phyloP scores from a whole-genome alignment of 352 stramenopile genomes.

The Globisporangium polare region DNA sequence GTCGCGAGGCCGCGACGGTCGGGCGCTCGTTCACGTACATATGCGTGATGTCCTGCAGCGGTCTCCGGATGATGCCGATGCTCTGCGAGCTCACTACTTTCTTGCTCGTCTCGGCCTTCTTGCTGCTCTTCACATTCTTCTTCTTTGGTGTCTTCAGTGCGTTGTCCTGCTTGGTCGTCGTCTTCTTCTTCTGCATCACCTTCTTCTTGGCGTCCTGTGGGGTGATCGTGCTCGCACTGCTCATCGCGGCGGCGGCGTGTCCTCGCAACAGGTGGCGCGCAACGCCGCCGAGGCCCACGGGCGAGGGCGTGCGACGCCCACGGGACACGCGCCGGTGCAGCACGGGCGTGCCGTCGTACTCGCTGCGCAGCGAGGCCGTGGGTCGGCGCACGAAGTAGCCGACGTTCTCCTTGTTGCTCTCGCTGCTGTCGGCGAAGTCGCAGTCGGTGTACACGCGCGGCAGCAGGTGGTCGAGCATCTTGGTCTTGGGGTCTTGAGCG shows the following conservation, averaged over 20 bases:
- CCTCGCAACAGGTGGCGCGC: neutral
- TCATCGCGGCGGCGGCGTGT: slow-evolving; percentile 6
- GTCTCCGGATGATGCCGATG: slow-evolving; percentile 30
- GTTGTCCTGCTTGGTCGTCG: slow-evolving; percentile 17
- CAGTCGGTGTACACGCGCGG: slow-evolving; percentile 38
- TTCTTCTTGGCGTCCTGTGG: slow-evolving; percentile 28
- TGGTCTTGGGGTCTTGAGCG: slow-evolving; percentile 4
- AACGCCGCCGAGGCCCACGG: neutral
- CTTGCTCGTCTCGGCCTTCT: slow-evolving; percentile 15
- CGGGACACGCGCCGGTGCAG: slow-evolving; percentile 7
- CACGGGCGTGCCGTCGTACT: slow-evolving; percentile 9
- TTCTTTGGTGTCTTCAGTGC: slow-evolving; percentile 5
- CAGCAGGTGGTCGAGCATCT: slow-evolving; percentile 41
- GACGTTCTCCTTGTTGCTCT: slow-evolving; percentile 71
- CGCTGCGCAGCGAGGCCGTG: slow-evolving; percentile 10
- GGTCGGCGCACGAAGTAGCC: slow-evolving; percentile 46
- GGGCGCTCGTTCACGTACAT: slow-evolving; percentile 44
- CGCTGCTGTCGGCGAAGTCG: slow-evolving; percentile 37
- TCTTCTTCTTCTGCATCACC: slow-evolving; percentile 23
- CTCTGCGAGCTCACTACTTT: slow-evolving; percentile 18
- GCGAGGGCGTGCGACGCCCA: slow-evolving; percentile 3
- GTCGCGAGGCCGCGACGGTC: slow-evolving; percentile 4
- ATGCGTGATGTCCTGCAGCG: slow-evolving; percentile 67
- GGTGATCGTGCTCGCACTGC: slow-evolving; percentile 12
- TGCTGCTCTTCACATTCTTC: slow-evolving; percentile 7